Evolutionary conservation across 1,139 yeast species (phyloP).

Genomic region (Suhomyces choctaworum): DNA sequence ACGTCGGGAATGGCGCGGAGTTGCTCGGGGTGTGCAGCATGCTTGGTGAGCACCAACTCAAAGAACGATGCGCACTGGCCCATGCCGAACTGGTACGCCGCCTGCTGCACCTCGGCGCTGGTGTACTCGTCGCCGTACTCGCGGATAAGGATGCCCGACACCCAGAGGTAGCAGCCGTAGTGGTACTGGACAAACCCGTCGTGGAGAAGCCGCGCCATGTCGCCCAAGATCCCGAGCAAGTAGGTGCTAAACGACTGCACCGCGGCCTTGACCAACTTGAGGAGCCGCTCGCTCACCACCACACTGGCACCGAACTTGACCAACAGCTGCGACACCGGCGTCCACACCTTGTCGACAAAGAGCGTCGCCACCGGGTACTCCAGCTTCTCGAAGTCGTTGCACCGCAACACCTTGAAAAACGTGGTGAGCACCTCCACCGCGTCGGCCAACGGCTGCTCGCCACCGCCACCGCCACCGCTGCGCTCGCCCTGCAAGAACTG

Average conservation of each 20-base stretch:
- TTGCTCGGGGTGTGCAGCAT: conserved; percentile 22
- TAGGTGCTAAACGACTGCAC: conserved; percentile 70
- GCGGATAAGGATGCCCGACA: conserved; percentile 77
- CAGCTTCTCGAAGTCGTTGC: conserved; percentile 34
- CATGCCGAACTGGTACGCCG: conserved; percentile 51
- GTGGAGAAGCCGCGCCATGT: conserved; percentile 62
- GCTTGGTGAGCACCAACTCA: conserved; percentile 27
- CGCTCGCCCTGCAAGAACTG: conserved; percentile 17
- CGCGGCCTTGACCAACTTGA: conserved; percentile 66
- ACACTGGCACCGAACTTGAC: conserved; percentile 54
- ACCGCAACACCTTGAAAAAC: conserved; percentile 60
- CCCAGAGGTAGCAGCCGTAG: conserved; percentile 88
- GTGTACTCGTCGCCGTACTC: conserved; percentile 70
- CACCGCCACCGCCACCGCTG: not conserved
- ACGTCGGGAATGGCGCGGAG: conserved; percentile 63
- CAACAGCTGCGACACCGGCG: conserved; percentile 52
- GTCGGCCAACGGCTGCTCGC: conserved; percentile 50
- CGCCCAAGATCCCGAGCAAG: conserved; percentile 60
- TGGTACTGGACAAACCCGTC: conserved; percentile 68
- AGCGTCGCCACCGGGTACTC: conserved; percentile 59
- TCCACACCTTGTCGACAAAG: conserved; percentile 58
- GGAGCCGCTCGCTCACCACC: conserved; percentile 69
- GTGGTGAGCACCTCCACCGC: conserved; percentile 72
- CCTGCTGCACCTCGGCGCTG: conserved; percentile 34
- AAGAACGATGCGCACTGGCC: conserved; percentile 48